phyloP scores from a whole-genome alignment of 306 rosid genomes.

The Mucuna pruriens region DNA sequence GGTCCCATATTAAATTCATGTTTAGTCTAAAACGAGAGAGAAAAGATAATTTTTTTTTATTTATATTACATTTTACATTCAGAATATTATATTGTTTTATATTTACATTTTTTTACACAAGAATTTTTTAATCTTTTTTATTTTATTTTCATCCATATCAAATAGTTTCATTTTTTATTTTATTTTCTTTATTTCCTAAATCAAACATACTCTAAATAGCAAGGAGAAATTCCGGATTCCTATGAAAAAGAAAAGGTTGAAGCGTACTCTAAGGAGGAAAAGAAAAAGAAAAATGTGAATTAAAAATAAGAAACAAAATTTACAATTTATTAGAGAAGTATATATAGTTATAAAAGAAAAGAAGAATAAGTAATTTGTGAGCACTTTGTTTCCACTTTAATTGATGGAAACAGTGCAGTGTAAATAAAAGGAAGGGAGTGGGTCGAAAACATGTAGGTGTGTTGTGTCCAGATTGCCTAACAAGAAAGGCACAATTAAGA shows the following conservation, averaged over 20 bases:
- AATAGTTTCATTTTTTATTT: too few species aligned
- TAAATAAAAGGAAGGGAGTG: slow-evolving; percentile 27
- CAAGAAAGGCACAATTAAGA: slow-evolving; percentile 44
- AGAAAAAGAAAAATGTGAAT: background rate
- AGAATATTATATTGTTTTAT: too few species aligned
- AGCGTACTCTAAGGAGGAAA: background rate
- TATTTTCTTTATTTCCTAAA: too few species aligned
- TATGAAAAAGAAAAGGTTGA: background rate
- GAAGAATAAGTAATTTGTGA: background rate
- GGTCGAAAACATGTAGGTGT: background rate
- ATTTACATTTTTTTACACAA: too few species aligned
- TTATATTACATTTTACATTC: too few species aligned
- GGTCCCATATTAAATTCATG: too few species aligned
- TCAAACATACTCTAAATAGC: too few species aligned
- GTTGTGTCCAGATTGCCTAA: slow-evolving; percentile 33
- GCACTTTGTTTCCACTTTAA: background rate
- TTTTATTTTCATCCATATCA: too few species aligned
- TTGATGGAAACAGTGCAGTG: slow-evolving; percentile 11
- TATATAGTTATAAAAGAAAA: background rate
- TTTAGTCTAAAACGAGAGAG: too few species aligned
- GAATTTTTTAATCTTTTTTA: too few species aligned
- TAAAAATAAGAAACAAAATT: background rate
- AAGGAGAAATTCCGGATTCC: background rate
- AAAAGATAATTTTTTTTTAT: too few species aligned
- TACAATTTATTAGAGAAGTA: background rate